Conservation (phyloP, 257 asterid species). For the Capsicum baccatum region DNA sequence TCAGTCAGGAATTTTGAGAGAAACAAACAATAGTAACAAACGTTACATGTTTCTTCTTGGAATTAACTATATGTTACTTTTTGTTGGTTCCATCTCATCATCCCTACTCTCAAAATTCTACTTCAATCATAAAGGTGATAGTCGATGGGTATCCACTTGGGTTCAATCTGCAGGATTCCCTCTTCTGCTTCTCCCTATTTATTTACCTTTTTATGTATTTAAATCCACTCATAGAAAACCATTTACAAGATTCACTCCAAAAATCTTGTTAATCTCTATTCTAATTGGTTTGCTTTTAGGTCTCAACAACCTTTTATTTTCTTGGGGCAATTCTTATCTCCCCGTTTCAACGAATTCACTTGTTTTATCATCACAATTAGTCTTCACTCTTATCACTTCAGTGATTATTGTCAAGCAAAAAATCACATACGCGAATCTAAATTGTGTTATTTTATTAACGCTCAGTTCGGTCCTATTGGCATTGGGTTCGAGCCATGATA, state of each 20-base stretch:
- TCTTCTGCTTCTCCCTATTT: constrained; percentile 49
- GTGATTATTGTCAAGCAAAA: constrained; percentile 32
- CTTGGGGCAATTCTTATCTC: constrained; percentile 63
- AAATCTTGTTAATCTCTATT: constrained; percentile 33
- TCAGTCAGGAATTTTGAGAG: neutral
- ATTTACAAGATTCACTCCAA: constrained; percentile 47
- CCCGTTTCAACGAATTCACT: constrained; percentile 40
- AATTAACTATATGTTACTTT: constrained; percentile 46
- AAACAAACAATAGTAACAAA: constrained; percentile 29
- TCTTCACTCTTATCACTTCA: constrained; percentile 59
- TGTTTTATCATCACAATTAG: constrained; percentile 59
- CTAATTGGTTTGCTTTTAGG: constrained; percentile 40
- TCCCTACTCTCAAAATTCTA: constrained; percentile 61
- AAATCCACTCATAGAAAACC: constrained; percentile 48
- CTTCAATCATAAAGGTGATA: constrained; percentile 71
- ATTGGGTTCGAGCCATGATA: constrained; percentile 50
- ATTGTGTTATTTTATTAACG: constrained; percentile 66
- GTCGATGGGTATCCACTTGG: constrained; percentile 76
- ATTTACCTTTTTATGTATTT: constrained; percentile 46
- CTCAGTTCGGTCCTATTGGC: constrained; percentile 60
- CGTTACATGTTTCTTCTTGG: constrained; percentile 45
- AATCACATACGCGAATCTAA: constrained; percentile 38
- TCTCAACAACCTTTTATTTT: constrained; percentile 49
- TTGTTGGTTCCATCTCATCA: constrained; percentile 57
- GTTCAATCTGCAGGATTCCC: constrained; percentile 80